phyloP scores from a whole-genome alignment of 2,329 filamentous ascomycete genomes.

The Rhynchosporium graminicola region DNA sequence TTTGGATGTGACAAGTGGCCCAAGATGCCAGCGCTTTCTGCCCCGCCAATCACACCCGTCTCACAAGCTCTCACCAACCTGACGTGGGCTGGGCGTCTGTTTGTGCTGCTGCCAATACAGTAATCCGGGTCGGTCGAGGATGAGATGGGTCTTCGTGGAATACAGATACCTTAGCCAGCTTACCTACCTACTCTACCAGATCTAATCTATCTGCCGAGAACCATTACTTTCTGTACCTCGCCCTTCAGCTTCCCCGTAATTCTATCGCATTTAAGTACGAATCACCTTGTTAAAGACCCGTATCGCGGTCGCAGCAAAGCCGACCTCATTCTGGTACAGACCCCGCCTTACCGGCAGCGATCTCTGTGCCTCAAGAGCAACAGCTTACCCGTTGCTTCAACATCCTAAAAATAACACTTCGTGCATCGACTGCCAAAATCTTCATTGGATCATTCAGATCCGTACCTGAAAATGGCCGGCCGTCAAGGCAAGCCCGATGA shows the following conservation, averaged over 20 bases:
- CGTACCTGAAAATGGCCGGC: conserved; percentile 38
- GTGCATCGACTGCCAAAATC: conserved; percentile 34
- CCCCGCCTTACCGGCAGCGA: conserved; percentile 31
- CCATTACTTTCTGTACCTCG: too few relatives aligned
- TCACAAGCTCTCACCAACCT: conserved; percentile 12
- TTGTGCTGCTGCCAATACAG: not conserved
- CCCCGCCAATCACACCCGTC: conserved; percentile 27
- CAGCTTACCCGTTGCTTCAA: conserved; percentile 33
- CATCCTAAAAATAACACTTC: conserved; percentile 38
- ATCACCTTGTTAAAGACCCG: conserved; percentile 23
- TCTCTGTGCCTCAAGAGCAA: conserved; percentile 35
- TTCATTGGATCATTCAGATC: conserved; percentile 29
- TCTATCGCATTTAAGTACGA: conserved; percentile 24
- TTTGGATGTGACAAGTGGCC: conserved; percentile 16
- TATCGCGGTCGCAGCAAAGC: conserved; percentile 34
- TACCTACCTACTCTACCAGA: not conserved
- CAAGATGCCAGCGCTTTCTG: conserved; percentile 24
- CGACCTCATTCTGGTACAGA: conserved; percentile 23
- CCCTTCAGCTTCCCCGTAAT: conserved; percentile 27
- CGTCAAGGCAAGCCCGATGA: conserved; percentile 69
- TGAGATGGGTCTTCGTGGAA: conserved; percentile 20
- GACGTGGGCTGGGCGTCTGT: conserved; percentile 17
- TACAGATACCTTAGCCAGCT: conserved; percentile 16
- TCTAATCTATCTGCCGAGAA: too few relatives aligned
- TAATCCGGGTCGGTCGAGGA: too few relatives aligned